Conservation (phyloP, 176 grass and related monocot species). For the Urochloa ruziziensis region DNA sequence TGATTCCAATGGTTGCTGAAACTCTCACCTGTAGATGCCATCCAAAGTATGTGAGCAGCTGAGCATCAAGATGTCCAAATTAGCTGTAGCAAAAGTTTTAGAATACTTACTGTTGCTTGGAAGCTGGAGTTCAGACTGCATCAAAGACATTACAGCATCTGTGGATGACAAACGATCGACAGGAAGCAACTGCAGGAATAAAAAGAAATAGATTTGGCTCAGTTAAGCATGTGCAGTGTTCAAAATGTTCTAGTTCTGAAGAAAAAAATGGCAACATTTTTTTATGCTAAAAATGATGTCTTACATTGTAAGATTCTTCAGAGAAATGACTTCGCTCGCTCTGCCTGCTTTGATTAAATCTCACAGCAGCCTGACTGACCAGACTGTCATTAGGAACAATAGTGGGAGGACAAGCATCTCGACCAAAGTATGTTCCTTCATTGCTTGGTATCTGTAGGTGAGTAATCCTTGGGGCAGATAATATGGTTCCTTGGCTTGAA, state of each 20-base stretch:
- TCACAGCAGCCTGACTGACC: not conserved
- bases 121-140: constrained; percentile 17
- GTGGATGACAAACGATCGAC: not conserved
- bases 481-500: constrained; percentile 18
- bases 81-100: not conserved
- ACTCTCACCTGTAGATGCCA: constrained; percentile 32
- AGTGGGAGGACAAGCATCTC: not conserved
- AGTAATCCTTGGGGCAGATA: constrained; percentile 25
- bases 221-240: not conserved
- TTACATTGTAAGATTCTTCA: constrained; percentile 35
- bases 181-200: constrained; percentile 11
- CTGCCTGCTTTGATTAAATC: constrained; percentile 3
- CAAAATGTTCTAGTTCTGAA: not conserved
- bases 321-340: not conserved
- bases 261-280: not conserved
- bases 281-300: not conserved
- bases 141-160: constrained; percentile 1
- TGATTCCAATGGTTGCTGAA: constrained; percentile 21
- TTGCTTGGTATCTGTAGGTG: constrained; percentile 24
- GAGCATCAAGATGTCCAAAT: constrained; percentile 11
- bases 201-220: constrained; percentile 25
- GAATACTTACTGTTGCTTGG: constrained; percentile 30
- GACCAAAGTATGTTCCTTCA: constrained; percentile 14
- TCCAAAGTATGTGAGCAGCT: constrained; percentile 19
- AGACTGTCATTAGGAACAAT: constrained; percentile 22